Evolutionary conservation across 225 moss, liverwort and hornwort genomes (phyloP), one percentile per base, ranked within the genome.

Genomic region (Physcomitrellopsis africana): DNA sequence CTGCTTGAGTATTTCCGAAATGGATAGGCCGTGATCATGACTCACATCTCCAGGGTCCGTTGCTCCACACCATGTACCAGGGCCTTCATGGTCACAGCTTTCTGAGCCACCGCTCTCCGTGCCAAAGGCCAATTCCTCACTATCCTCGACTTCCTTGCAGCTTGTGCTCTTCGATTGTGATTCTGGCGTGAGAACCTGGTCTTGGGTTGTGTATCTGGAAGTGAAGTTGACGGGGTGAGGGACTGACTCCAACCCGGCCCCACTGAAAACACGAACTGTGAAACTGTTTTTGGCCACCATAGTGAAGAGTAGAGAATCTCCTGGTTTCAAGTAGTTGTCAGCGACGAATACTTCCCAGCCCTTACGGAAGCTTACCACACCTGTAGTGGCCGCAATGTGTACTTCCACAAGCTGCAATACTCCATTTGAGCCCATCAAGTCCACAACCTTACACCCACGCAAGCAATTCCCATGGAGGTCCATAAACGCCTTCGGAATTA

Each of bases 291-390:
- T 75, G 44, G 86, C 65, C 5, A 80, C 54, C 77, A 86, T 74
- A n/a, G 86, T 83, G 64, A 86, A 86, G n/a, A 86, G 86, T 19
- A 86, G 3, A 1, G 49, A 73, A 42, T 83, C 80, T 16, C 82
- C 82, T 2, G 55, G 42, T 64, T 77, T 83, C 68, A 86, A 72
- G 47, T 74, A 60, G 64, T 80, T 86, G 75, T 86, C 80, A 11
- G 15, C 51, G 19, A 74, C 82, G 63, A 86, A 86, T 10, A 77
- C 77, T 26, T 59, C 66, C 86, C 86, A 86, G 2, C 86, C 86
- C 2, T 57, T 19, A 11, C 76, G 62, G 45, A 82, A 77, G 19
- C 74, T n/a, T 10, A 70, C 74, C 2, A 72, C 70, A 41, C 70
- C 74, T 14, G 56, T 58, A 1, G 65, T 20, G 16, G 63, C n/a